Evolutionary conservation across 148 eudicot species (phyloP).

Genomic region (Vaccinium myrtillus): DNA sequence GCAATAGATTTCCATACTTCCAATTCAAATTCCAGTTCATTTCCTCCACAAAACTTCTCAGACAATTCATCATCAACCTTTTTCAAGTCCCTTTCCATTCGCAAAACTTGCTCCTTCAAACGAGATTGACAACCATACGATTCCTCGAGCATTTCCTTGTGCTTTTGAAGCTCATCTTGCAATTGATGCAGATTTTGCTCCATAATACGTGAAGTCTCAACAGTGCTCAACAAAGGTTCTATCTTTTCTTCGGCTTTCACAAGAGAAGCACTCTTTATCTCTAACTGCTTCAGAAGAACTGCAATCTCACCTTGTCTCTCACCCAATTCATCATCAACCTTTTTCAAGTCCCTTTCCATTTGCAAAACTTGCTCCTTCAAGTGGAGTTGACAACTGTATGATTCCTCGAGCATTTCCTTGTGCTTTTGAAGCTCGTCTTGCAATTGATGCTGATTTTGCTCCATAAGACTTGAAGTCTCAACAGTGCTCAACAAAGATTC

Average conservation of each 20-base stretch:
- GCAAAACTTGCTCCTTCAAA: slow-evolving; percentile 33
- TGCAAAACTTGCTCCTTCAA: slow-evolving; percentile 33
- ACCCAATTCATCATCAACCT: slow-evolving; percentile 43
- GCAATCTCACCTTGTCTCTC: slow-evolving; percentile 25
- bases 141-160: slow-evolving; percentile 44
- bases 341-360: slow-evolving; percentile 40
- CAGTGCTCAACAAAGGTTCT: slow-evolving; percentile 5
- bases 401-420: slow-evolving; percentile 45
- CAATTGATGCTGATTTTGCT: slow-evolving; percentile 31
- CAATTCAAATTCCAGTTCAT: slow-evolving; percentile 72
- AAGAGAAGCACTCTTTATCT: slow-evolving; percentile 34
- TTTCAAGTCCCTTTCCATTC: slow-evolving; percentile 38
- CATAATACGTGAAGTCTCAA: slow-evolving; percentile 19
- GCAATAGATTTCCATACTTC: slow-evolving; percentile 61
- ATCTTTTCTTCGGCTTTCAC: slow-evolving; percentile 30
- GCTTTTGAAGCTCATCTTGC: slow-evolving; percentile 39
- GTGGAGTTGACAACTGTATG: slow-evolving; percentile 11
- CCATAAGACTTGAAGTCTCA: slow-evolving; percentile 22
- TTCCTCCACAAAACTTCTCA: slow-evolving; percentile 48
- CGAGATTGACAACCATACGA: slow-evolving; percentile 17
- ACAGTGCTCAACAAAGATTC: neutral
- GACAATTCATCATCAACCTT: slow-evolving; percentile 46
- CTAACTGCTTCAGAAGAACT: slow-evolving; percentile 44
- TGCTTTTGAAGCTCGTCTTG: slow-evolving; percentile 37
- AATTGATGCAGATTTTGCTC: slow-evolving; percentile 31